Evolutionary conservation across 495 filamentous ascomycete species (phyloP).

Genomic region (Mytilinidion resinicola): DNA sequence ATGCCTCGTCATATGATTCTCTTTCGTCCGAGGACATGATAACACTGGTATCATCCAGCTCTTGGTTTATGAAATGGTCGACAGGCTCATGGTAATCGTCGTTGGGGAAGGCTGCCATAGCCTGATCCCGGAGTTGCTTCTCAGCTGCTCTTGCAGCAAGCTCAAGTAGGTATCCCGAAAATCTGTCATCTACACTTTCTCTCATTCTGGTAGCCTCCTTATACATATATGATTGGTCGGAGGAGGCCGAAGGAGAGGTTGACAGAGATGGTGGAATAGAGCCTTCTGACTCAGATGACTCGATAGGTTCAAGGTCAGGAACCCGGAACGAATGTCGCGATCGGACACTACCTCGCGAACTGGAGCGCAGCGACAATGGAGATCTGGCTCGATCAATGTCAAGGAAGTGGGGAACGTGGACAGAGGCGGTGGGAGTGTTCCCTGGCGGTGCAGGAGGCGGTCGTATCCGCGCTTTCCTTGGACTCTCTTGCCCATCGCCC

Average conservation of each 20-base stretch:
- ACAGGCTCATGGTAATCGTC: constrained; percentile 55
- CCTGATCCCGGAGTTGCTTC: constrained; percentile 63
- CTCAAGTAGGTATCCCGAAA: constrained; percentile 67
- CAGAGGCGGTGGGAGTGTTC: constrained; percentile 12
- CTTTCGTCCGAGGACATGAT: constrained; percentile 25
- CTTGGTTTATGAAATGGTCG: constrained; percentile 55
- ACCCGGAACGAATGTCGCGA: constrained; percentile 50
- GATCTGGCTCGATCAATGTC: constrained; percentile 20
- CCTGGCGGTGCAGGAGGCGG: constrained; percentile 19
- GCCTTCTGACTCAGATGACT: constrained; percentile 51
- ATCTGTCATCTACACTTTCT: constrained; percentile 62
- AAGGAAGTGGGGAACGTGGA: constrained; percentile 21
- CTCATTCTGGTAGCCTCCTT: constrained; percentile 41
- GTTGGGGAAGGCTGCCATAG: constrained; percentile 64
- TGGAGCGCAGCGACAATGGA: constrained; percentile 34
- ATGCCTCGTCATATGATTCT: constrained; percentile 1
- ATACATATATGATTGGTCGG: constrained; percentile 33
- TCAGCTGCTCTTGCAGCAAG: constrained; percentile 71
- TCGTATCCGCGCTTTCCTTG: constrained; percentile 9
- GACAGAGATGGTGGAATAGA: constrained; percentile 42
- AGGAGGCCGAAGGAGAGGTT: constrained; percentile 42
- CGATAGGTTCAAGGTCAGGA: constrained; percentile 50
- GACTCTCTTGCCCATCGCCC: constrained; percentile 14
- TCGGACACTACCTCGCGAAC: constrained; percentile 39
- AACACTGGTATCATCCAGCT: constrained; percentile 36